Evolutionary conservation across 2,329 filamentous ascomycete species (phyloP).

Genomic region (Fusarium solani-melongenae): DNA sequence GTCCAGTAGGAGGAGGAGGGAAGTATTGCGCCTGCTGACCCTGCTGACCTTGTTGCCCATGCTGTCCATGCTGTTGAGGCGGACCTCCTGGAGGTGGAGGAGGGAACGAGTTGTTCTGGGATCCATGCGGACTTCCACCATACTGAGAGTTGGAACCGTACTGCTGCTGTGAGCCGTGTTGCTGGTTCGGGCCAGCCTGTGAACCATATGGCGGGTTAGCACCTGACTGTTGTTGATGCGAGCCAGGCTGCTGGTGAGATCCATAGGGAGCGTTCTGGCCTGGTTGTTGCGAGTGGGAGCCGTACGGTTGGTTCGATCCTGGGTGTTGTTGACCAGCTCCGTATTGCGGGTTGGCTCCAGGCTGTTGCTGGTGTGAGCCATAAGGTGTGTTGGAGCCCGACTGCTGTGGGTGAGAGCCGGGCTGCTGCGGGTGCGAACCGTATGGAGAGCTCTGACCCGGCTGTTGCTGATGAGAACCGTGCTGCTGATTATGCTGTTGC

Average conservation of each 20-base stretch:
- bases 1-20: slow-evolving; percentile 34
- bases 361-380: slow-evolving; percentile 20
- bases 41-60: slow-evolving; percentile 14
- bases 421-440: slow-evolving; percentile 36
- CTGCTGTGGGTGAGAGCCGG: slow-evolving; percentile 37
- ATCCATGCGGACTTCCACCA: slow-evolving; percentile 35
- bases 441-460: slow-evolving; percentile 24
- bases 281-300: slow-evolving; percentile 33
- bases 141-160: slow-evolving; percentile 33
- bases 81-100: slow-evolving; percentile 38
- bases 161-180: slow-evolving; percentile 19
- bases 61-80: slow-evolving; percentile 35
- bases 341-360: neutral
- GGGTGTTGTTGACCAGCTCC: slow-evolving; percentile 39
- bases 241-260: slow-evolving; percentile 1
- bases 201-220: slow-evolving; percentile 25
- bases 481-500: slow-evolving; percentile 43
- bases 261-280: neutral
- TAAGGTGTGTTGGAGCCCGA: slow-evolving; percentile 21
- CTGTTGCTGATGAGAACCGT: slow-evolving; percentile 43
- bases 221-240: slow-evolving; percentile 34
- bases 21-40: slow-evolving; percentile 35
- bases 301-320: slow-evolving; percentile 23
- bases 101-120: slow-evolving; percentile 41
- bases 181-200: slow-evolving; percentile 1